Evolutionary conservation across 2,329 filamentous ascomycete genomes (phyloP).

Genomic region (Colletotrichum plurivorum): DNA sequence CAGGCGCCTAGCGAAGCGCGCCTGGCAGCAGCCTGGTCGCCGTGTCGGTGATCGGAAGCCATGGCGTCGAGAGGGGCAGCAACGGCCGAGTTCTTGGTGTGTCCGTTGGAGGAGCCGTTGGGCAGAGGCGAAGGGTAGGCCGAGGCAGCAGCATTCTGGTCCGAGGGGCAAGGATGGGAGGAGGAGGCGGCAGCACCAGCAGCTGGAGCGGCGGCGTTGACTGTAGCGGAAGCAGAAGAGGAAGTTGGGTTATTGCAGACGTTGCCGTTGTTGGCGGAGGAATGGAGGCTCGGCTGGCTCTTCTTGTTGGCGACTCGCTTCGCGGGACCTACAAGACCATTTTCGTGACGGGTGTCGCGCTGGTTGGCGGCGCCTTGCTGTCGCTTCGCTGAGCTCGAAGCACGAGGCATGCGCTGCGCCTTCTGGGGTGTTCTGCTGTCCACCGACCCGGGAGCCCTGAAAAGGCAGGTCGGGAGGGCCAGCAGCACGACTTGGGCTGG

Average conservation of each 20-base stretch:
- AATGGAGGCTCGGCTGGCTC: slow-evolving; percentile 61
- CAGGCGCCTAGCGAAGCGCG: slow-evolving; percentile 65
- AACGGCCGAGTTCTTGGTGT: slow-evolving; percentile 38
- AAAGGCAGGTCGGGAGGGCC: slow-evolving; percentile 50
- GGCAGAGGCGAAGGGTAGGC: slow-evolving; percentile 44
- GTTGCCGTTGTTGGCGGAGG: slow-evolving; percentile 33
- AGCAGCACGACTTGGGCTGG: slow-evolving; percentile 48
- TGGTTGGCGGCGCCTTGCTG: slow-evolving; percentile 73
- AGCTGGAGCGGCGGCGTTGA: slow-evolving; percentile 29
- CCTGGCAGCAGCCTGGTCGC: slow-evolving; percentile 58
- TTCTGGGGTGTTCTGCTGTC: slow-evolving; percentile 48
- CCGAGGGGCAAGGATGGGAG: slow-evolving; percentile 43
- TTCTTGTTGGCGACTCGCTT: slow-evolving; percentile 59
- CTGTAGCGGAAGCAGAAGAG: background rate
- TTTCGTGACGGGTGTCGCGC: slow-evolving; percentile 85
- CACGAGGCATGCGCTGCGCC: slow-evolving; percentile 72
- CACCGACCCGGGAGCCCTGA: slow-evolving; percentile 52
- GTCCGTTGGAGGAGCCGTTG: slow-evolving; percentile 47
- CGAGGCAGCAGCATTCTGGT: slow-evolving; percentile 48
- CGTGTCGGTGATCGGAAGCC: slow-evolving; percentile 57
- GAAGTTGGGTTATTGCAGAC: too few species aligned
- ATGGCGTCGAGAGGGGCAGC: slow-evolving; percentile 50
- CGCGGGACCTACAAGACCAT: slow-evolving; percentile 80
- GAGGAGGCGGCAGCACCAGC: slow-evolving; percentile 41
- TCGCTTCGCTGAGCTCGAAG: slow-evolving; percentile 72